These are phyloP conservation scores for Nannizziopsis barbatae DNA, from an alignment of 2,329 filamentous ascomycete species.

Conservation along the genomic window DNA sequence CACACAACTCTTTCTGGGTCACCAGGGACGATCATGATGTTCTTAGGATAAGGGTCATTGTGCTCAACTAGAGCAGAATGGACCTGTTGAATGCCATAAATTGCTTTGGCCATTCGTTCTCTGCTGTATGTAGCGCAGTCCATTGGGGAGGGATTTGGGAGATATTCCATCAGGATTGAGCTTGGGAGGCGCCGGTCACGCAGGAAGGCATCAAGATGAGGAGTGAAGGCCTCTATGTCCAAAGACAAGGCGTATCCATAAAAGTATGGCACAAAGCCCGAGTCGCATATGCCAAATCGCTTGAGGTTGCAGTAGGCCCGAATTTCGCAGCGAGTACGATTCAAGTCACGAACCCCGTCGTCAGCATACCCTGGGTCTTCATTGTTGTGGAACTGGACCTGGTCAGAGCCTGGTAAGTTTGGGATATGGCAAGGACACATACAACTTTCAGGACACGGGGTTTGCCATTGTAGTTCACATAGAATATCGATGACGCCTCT, in stretches of 20 bases:
- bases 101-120: constrained; percentile 13
- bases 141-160: constrained; percentile 12
- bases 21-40: constrained; percentile 14
- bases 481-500: constrained; percentile 13
- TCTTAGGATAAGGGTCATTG: constrained; percentile 17
- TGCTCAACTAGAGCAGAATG: constrained; percentile 15
- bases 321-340: constrained; percentile 15
- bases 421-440: constrained; percentile 4
- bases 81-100: constrained; percentile 13
- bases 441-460: constrained; percentile 16
- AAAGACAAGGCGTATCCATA: constrained; percentile 13
- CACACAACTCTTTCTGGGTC: constrained; percentile 14
- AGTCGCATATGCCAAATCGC: constrained; percentile 12
- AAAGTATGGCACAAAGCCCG: constrained; percentile 13
- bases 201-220: constrained; percentile 14
- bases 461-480: constrained; percentile 14
- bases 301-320: constrained; percentile 15
- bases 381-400: constrained; percentile 15
- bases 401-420: not conserved
- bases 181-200: constrained; percentile 8
- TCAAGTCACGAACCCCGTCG: constrained; percentile 15
- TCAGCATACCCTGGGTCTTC: constrained; percentile 14
- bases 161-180: constrained; percentile 15
- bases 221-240: not conserved
- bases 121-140: constrained; percentile 14